Base-by-base conservation (phyloP, 176 grass and related monocot species). In the Otatea glauca region DNA sequence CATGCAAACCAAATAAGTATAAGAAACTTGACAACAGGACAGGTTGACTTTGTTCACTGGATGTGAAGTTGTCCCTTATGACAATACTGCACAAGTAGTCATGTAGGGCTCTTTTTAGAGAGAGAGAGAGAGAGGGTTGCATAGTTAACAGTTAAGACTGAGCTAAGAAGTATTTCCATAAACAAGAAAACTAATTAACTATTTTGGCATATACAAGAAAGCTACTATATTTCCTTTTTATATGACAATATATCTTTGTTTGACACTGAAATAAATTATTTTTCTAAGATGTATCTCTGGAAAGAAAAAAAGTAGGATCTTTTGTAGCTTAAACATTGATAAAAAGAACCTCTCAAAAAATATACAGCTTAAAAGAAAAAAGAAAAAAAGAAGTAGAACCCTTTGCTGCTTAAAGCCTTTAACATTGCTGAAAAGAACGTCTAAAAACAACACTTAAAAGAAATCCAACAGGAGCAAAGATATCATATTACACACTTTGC, bases 1-100 rank as follows among this genome's bases (percentile, higher is more conserved):
- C 75, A 76, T 49, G 35, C 18, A 83, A 83, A 74, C 72, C 8
- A 86, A 88, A 78, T 23, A 71, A 53, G 42, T 76, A 69, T 71
- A 78, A 65, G 38, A 13, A 77, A 69, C 67, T 86, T 2, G 83
- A 67, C 37, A 82, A 61, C 8, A 87, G 70, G 34, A 39, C 32
- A 75, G 20, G 37, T 58, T 79, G 45, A 71, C 59, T 63, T 66
- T 58, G 14, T 5, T 50, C 51, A 65, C 15, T 47, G 9, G 34
- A 82, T 67, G 6, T 55, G 2, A 66, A 74, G 54, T 80, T 65
- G 24, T 80, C 49, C 23, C n/a, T 13, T 20, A 39, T 13, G 12
- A 42, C 17, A 32, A 39, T 35, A 65, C 37, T 67, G 38, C 48
- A 37, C 43, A 72, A 29, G 41, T 41, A 34, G 15, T 24, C 20